Percentiles rank a stretch among this genome's conserved stretches.
These are phyloP conservation scores for Ustilago lituana DNA, from an alignment of 1,284 basidiomycete species.

Conservation along the genomic window DNA sequence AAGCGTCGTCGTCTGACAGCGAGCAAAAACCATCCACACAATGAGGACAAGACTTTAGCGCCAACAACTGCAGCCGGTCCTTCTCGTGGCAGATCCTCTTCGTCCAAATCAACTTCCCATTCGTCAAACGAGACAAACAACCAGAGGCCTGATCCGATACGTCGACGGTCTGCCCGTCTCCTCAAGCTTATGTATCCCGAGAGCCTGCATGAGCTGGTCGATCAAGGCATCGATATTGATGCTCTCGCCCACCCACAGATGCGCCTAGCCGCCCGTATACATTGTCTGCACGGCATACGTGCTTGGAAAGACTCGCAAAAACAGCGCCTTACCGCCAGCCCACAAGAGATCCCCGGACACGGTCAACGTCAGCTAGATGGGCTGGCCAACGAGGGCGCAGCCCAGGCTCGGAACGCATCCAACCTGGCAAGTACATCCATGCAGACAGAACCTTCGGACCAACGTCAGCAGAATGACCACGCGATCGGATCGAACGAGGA, in stretches of 20 bases:
- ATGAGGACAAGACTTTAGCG: background rate
- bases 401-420: slow-evolving; percentile 5
- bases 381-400: slow-evolving; percentile 13
- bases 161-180: slow-evolving; percentile 33
- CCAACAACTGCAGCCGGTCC: slow-evolving; percentile 1
- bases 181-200: slow-evolving; percentile 42
- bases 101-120: slow-evolving; percentile 12
- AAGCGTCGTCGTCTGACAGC: slow-evolving; percentile 28
- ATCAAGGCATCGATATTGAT: slow-evolving; percentile 35
- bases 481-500: too few species aligned
- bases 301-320: slow-evolving; percentile 45
- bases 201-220: slow-evolving; percentile 27
- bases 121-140: slow-evolving; percentile 9
- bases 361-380: slow-evolving; percentile 24
- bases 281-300: slow-evolving; percentile 46
- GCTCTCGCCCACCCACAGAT: slow-evolving; percentile 20
- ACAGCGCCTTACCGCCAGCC: slow-evolving; percentile 33
- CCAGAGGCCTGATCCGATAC: slow-evolving; percentile 25
- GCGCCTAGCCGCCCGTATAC: slow-evolving; percentile 37
- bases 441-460: too few species aligned
- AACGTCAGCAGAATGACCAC: background rate
- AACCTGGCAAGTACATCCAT: background rate
- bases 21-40: background rate
- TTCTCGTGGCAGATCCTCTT: slow-evolving; percentile 14
- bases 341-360: slow-evolving; percentile 37